Evolutionary conservation across 768 basidiomycete genomes (phyloP).

Genomic region (Serendipita vermifera): DNA sequence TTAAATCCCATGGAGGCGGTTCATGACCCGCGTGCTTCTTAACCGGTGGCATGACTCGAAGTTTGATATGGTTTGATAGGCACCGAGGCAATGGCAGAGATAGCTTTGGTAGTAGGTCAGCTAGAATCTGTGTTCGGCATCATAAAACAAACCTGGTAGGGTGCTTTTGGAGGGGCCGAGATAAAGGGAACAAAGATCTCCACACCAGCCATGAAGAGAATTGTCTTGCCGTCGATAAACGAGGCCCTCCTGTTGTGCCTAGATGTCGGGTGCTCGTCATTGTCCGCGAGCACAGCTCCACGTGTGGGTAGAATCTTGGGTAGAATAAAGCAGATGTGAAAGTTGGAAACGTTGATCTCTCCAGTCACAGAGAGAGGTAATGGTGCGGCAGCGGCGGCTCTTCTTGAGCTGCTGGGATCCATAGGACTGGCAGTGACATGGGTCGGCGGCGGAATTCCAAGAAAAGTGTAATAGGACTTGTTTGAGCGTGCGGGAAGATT

Average conservation of each 20-base stretch:
- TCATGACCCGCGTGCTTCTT: conserved; percentile 49
- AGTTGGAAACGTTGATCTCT: conserved; percentile 5
- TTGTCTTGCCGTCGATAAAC: conserved; percentile 35
- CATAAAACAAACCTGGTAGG: conserved; percentile 44
- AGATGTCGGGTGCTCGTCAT: conserved; percentile 9
- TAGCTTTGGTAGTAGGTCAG: conserved; percentile 32
- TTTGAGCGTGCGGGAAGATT: conserved; percentile 48
- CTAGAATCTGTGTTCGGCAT: neutral
- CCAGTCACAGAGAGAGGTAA: neutral
- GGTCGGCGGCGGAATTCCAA: conserved; percentile 31
- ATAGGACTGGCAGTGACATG: conserved; percentile 14
- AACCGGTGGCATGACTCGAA: conserved; percentile 58
- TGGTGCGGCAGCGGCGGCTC: conserved; percentile 3
- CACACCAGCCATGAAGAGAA: conserved; percentile 71
- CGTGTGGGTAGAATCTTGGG: neutral
- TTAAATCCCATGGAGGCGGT: conserved; percentile 54
- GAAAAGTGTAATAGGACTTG: conserved; percentile 47
- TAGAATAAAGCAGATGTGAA: conserved; percentile 8
- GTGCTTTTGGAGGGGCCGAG: conserved; percentile 53
- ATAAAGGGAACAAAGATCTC: conserved; percentile 62
- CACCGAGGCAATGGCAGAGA: conserved; percentile 69
- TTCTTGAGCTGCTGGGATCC: neutral
- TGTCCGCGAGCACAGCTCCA: conserved; percentile 9
- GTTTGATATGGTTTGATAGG: conserved; percentile 57
- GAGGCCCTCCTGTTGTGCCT: conserved; percentile 34